Base-by-base conservation (phyloP, 169 alveolate species). In the Miamiensis avidus region DNA sequence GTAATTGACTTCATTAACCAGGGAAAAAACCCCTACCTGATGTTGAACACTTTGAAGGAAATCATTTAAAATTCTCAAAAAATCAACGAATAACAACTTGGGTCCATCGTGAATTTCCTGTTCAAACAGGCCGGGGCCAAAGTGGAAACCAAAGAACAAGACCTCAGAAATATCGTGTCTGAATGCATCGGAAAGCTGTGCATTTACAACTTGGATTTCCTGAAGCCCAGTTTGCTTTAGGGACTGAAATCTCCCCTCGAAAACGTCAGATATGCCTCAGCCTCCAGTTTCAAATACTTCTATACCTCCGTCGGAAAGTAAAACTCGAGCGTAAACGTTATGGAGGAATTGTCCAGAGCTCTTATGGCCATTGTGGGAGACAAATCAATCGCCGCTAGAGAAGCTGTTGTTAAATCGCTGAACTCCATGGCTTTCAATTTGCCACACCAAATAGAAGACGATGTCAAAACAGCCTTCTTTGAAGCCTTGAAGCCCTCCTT, bases 101-200 rank as follows among this genome's bases (percentile, higher is more conserved):
- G 26, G 20, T 49, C 69, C 69, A 49, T 49, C 4, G 69, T 49
- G 69, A 20, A 49, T 49, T 49, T 49, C 11, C 81, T 94, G 30
- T 75, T 94, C 75, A 95, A 94, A 16, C 88, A 90, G 32, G 76
- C 90, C 30, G 87, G 89, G 34, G 74, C 78, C 34, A 84, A 81
- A 31, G 96, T 92, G 32, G 97, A 94, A 33, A 76, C 83, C 69
- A 49, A 49, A 49, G 69, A 49, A 49, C 20, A 4, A 4, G 69
- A 49, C 30, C 86, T 91, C 31, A 81, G 97, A 74, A 88, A 84
- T 64, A 75, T 94, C 11, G 93, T 91, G 20, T 91, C 97, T 73
- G 95, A 92, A 78, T 81, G 88, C 31, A 78, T 94, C 79, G 97
- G 97, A 28, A 91, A 89, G 76, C 82, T 94, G 0, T 83, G 87